Conservation (phyloP, 2,329 filamentous ascomycete genomes). For the Zasmidium angulare region DNA sequence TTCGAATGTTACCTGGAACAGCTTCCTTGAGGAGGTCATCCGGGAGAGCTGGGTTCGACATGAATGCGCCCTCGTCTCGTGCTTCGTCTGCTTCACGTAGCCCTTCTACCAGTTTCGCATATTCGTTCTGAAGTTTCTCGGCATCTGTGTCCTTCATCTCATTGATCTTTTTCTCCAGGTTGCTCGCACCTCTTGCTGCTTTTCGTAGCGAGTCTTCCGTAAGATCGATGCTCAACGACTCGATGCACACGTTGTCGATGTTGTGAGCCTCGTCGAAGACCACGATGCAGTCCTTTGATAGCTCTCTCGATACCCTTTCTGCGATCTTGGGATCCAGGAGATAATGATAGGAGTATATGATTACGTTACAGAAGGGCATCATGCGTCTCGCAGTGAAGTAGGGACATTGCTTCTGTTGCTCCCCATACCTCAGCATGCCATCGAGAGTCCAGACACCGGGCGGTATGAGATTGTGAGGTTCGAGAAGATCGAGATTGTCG, state of each 20-base stretch:
- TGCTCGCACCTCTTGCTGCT: conserved; percentile 85
- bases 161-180: conserved; percentile 83
- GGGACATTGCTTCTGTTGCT: conserved; percentile 93
- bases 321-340: conserved; percentile 97
- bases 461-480: conserved; percentile 91
- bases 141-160: conserved; percentile 97
- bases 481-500: conserved; percentile 94
- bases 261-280: conserved; percentile 99
- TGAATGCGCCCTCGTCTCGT: conserved; percentile 90
- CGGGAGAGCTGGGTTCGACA: conserved; percentile 92
- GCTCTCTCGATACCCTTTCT: conserved; percentile 87
- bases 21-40: conserved; percentile 94
- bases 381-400: conserved; percentile 96
- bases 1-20: conserved; percentile 90
- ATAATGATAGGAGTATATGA: conserved; percentile 99
- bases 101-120: conserved; percentile 91
- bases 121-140: conserved; percentile 91
- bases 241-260: conserved; percentile 99
- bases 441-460: conserved; percentile 96
- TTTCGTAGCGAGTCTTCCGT: conserved; percentile 92
- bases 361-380: conserved; percentile 99
- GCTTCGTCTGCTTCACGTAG: conserved; percentile 84
- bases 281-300: conserved; percentile 97
- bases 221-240: conserved; percentile 92
- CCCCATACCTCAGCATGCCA: conserved; percentile 81